Base-by-base conservation (phyloP, 768 basidiomycete species). In the Serendipita sp. region DNA sequence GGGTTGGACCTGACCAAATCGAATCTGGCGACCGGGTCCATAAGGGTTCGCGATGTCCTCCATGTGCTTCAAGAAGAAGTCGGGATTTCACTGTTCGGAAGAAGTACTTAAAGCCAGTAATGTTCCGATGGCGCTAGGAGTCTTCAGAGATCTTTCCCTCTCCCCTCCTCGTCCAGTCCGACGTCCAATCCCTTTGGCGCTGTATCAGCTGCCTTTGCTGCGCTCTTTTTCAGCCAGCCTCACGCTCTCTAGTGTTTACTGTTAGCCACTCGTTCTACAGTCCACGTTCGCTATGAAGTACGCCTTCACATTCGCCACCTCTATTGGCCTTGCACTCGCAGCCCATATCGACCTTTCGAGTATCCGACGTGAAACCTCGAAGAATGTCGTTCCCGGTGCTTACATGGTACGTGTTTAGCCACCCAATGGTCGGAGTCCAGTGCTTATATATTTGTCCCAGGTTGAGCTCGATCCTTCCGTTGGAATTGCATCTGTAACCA, bases 321-420 rank as follows among this genome's bases (percentile, higher is more conserved):
- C 20, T 31, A 24, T 34, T 9, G 30, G 26, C 33, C 17, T 58
- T 58, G 53, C 53, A 9, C 26, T 34, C 53, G 53, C 53, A 13
- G 53, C 17, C 4, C 22, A 28, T n/a, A 26, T 58, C 30, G 53
- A 58, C 30, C 24, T 58, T 31, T 33, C 20, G 11, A n/a, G 17
- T 28, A 58, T 58, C 53, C 53, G 24, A n/a, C 53, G 53, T 34
- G 53, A 31, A 34, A 58, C 53, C 17, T 58, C 53, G 9, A 58
- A 58, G 61, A 58, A 28, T 11, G 43, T 50, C 63, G 65, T 73
- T 4, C 70, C 71, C 9, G 66, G 67, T 50, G 69, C 71, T 45
- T 73, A 70, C 60, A 68, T 73, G 42, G 67, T 73, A 51, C 70
- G 72, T 58, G 70, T 73, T 56, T 70, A 73, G 62, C 61, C 63